phyloP scores from a whole-genome alignment of 1,284 basidiomycete species.

The Cutaneotrichosporon cavernicola region DNA sequence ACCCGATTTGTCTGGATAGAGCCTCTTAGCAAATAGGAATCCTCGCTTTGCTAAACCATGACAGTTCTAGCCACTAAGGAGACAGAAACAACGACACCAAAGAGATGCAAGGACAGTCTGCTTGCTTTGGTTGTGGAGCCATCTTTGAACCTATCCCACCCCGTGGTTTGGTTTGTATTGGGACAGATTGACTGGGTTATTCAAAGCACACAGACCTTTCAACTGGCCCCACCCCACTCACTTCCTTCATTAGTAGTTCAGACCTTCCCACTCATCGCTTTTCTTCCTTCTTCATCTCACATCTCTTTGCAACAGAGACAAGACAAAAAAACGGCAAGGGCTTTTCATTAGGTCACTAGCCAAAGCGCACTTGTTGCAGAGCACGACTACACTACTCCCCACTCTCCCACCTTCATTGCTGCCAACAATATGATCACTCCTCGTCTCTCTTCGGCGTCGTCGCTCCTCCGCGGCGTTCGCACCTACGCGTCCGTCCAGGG shows the following conservation, averaged over 20 bases:
- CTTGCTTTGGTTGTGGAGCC: no score
- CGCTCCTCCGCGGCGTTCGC: conserved; percentile 37
- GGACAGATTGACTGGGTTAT: no score
- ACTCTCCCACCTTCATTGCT: conserved; percentile 4
- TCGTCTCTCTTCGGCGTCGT: conserved; percentile 30
- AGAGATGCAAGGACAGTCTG: neutral
- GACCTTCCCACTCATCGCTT: neutral
- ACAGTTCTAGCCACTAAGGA: neutral
- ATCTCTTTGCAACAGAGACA: conserved; percentile 3
- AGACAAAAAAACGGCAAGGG: conserved; percentile 10
- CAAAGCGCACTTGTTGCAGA: conserved; percentile 13
- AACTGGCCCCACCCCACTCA: no score
- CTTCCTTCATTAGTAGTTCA: no score
- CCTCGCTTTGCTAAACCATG: neutral
- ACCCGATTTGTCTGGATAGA: neutral
- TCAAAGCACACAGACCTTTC: no score
- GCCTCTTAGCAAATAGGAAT: neutral
- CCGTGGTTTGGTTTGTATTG: no score
- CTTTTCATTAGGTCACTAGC: conserved; percentile 14
- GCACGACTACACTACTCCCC: neutral
- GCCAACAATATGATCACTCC: conserved; percentile 36
- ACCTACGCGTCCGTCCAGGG: conserved; percentile 47
- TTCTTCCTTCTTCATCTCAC: conserved; percentile 14
- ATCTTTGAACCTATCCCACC: no score
- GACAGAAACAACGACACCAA: no score